Evolutionary conservation across 495 filamentous ascomycete genomes (phyloP), one percentile per base, ranked within the genome.

Genomic region (Usnea hakonensis): DNA sequence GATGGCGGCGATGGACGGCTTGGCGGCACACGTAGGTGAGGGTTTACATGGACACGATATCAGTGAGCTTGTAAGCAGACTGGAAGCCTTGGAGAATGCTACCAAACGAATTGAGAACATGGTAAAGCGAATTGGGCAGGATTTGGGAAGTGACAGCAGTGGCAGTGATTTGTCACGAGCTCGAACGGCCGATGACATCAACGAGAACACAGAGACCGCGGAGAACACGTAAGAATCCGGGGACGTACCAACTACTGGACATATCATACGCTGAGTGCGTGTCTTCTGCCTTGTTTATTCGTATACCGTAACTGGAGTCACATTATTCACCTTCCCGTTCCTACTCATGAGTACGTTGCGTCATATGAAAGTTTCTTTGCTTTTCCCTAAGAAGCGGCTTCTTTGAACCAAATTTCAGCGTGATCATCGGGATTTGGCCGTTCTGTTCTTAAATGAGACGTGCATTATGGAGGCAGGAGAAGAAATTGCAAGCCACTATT

Each of bases 61-160:
- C 14, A 60, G 57, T 26, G 68, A 71, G 23, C 41, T 71, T 11
- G 68, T 44, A 19, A 41, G 56, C 7, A 61, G 72, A 23, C 53
- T 76, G n/a, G 63, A 71, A 43, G 66, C 62, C 32, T 58, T 76
- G 17, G 74, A 75, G 64, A 62, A 62, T 35, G 32, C 66, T 11
- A 74, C 65, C 7, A 28, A 33, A 50, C 60, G 72, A 23, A 75
- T 76, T 30, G 74, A 76, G 55, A 48, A 36, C 48, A 65, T 75
- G 65, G 53, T 76, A 14, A 59, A 36, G 26, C 68, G 64, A 23
- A 37, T 73, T 10, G 62, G 65, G 53, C 62, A 61, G 55, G 62
- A 65, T n/a, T 23, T 68, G 30, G 64, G 58, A 26, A 63, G 60
- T 52, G 64, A 64, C 35, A 54, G 58, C 19, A 63, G 55, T 58